Base-by-base conservation (phyloP, 139 green algal genomes). In the Astrephomene gubernaculifera region DNA sequence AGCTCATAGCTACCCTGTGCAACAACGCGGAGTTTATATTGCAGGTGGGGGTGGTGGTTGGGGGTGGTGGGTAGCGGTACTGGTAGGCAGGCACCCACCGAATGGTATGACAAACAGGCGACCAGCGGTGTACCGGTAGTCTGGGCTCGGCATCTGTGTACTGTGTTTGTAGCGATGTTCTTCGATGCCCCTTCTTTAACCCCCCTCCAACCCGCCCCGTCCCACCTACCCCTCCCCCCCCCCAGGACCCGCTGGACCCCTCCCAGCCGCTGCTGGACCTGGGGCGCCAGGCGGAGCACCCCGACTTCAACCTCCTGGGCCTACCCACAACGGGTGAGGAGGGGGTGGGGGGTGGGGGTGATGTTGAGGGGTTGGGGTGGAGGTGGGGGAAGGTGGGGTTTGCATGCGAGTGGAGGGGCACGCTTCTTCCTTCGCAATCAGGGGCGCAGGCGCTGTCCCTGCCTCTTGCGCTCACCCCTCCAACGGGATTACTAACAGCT, bases 11-110 rank as follows among this genome's bases (percentile, higher is more conserved):
- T 65, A 90, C 88, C 25, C 85, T 96, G 61, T 96, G 93, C 91
- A 96, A 96, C 90, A 96, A 96, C 89, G 92, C 92, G 2, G 72
- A 88, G 44, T 96, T 96, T 41, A 54, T 93, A 45, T 44, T 96
- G 64, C 49, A 81, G 73, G 73, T 81, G 35, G 8, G 68, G 25
- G 39, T 3, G 38, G 19, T 4, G 29, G 67, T 38, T 4, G 19
- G 36, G 38, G 12, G 17, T 57, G 17, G 49, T 12, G 12, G 49
- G 49, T 12, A 57, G 12, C 41, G 43, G 86, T n/a, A n/a, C n/a
- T n/a, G n/a, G n/a, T n/a, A n/a, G n/a, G n/a, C n/a, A n/a, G n/a
- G n/a, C n/a, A n/a, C n/a, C n/a, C n/a, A n/a, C n/a, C n/a, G n/a
- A n/a, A n/a, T n/a, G n/a, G n/a, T n/a, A n/a, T n/a, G n/a, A n/a